These are phyloP conservation scores for Fraxinus velutina DNA, from an alignment of 305 asterid species.

Conservation along the genomic window DNA sequence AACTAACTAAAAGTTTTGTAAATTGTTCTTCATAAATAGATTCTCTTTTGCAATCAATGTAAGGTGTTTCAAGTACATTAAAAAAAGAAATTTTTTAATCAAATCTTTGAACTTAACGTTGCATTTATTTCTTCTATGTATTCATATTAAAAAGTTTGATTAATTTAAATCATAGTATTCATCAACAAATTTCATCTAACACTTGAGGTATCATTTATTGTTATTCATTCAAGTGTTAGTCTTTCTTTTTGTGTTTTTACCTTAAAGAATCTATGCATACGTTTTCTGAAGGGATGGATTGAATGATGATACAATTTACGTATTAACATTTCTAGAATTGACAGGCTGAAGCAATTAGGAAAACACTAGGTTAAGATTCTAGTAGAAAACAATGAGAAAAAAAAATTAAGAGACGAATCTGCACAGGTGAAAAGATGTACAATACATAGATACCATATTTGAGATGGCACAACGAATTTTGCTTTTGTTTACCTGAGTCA, in stretches of 20 bases:
- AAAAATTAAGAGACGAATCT: slow-evolving; percentile 51
- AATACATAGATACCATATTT: neutral
- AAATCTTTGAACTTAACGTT: too few relatives aligned
- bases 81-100: too few relatives aligned
- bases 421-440: slow-evolving; percentile 44
- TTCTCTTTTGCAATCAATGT: too few relatives aligned
- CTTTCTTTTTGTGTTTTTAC: neutral
- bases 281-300: slow-evolving; percentile 5
- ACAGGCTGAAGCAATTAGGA: slow-evolving; percentile 81
- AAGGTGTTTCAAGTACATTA: too few relatives aligned
- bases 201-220: too few relatives aligned
- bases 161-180: too few relatives aligned
- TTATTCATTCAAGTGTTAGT: too few relatives aligned
- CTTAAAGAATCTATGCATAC: neutral
- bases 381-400: slow-evolving; percentile 76
- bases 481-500: slow-evolving; percentile 1
- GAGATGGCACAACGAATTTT: neutral
- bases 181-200: too few relatives aligned
- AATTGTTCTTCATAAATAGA: too few relatives aligned
- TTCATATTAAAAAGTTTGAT: too few relatives aligned
- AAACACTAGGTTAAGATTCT: slow-evolving; percentile 80
- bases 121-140: too few relatives aligned
- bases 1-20: too few relatives aligned
- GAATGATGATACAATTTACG: neutral
- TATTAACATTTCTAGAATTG: slow-evolving; percentile 10